Evolutionary conservation across 129 eudicot genomes (phyloP).

Genomic region (Arctium lappa): DNA sequence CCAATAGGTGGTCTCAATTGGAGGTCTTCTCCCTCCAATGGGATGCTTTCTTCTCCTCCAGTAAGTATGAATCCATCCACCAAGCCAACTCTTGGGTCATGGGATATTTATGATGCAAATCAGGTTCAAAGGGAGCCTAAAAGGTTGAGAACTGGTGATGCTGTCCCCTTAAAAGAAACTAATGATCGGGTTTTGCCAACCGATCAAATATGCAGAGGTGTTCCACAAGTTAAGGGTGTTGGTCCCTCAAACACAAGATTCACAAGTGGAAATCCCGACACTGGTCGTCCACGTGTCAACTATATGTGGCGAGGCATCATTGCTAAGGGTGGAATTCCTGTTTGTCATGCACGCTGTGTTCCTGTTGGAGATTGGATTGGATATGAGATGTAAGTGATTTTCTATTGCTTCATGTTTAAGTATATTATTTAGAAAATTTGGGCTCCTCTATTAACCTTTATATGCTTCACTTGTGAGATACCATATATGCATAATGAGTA

Average conservation of each 20-base stretch:
- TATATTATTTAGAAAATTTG: background rate
- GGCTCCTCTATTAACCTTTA: background rate
- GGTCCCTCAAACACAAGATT: conserved; percentile 31
- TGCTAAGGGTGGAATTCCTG: conserved; percentile 83
- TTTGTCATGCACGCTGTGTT: conserved; percentile 93
- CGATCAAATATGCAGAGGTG: conserved; percentile 14
- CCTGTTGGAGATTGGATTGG: conserved; percentile 72
- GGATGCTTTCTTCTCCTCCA: conserved; percentile 32
- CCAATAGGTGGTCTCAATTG: conserved; percentile 45
- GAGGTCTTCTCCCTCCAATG: conserved; percentile 60
- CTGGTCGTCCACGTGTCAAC: conserved; percentile 39
- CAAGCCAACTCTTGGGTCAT: conserved; percentile 50
- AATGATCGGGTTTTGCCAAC: conserved; percentile 25
- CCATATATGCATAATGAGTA: background rate
- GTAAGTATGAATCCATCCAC: conserved; percentile 22
- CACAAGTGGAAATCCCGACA: conserved; percentile 29
- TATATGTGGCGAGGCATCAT: conserved; percentile 87
- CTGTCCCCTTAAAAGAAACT: conserved; percentile 25
- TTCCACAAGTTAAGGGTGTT: conserved; percentile 21
- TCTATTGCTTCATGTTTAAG: background rate
- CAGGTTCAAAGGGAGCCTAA: conserved; percentile 75
- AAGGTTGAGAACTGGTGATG: conserved; percentile 58
- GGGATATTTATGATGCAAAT: conserved; percentile 72
- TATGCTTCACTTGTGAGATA: background rate
- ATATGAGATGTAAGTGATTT: conserved; percentile 65